Conservation (phyloP, 176 grass and related monocot species). For the Oryza meyeriana region DNA sequence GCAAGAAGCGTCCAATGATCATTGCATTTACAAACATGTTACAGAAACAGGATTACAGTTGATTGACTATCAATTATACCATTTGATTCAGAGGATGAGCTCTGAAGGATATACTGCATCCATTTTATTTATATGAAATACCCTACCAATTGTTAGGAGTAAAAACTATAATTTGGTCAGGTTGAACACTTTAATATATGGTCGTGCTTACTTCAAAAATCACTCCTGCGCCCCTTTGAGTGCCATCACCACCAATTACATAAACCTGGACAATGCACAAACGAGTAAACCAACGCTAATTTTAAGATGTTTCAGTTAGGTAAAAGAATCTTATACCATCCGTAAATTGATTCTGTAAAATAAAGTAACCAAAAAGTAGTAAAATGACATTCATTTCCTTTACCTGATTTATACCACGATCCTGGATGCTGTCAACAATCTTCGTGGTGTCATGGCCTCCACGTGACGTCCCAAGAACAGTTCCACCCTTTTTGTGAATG, state of each 20-base stretch:
- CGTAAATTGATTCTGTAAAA: background rate
- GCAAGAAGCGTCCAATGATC: slow-evolving; percentile 23
- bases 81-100: background rate
- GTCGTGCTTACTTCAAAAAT: slow-evolving; percentile 74
- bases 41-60: background rate
- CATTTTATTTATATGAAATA: background rate
- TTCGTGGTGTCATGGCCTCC: slow-evolving; percentile 91
- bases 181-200: background rate
- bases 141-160: background rate
- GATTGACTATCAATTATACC: slow-evolving; percentile 3
- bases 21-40: slow-evolving; percentile 10
- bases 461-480: slow-evolving; percentile 83
- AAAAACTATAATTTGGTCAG: background rate
- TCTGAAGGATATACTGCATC: background rate
- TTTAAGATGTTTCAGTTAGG: background rate
- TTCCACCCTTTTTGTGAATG: slow-evolving; percentile 94
- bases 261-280: slow-evolving; percentile 56
- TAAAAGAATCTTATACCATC: background rate
- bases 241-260: slow-evolving; percentile 95
- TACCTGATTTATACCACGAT: slow-evolving; percentile 96
- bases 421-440: slow-evolving; percentile 94
- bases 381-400: background rate
- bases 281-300: background rate
- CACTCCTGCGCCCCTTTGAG: slow-evolving; percentile 84
- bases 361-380: background rate